phyloP scores from a whole-genome alignment of 805 yeast species.

The Saturnispora besseyi region DNA sequence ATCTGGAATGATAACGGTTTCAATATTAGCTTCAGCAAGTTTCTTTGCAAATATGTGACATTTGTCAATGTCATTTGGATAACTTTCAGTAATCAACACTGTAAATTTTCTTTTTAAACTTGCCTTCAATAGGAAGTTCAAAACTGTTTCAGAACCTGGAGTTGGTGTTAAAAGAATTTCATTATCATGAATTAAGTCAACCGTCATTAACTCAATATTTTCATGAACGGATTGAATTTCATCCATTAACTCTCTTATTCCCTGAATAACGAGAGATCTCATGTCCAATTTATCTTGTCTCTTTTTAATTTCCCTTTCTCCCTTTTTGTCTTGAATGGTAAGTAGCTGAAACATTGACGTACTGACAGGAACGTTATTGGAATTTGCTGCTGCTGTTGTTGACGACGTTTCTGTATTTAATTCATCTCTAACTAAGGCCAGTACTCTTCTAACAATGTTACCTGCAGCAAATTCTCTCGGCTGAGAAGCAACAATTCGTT shows the following conservation, averaged over 20 bases:
- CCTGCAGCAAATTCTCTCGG: conserved; percentile 88
- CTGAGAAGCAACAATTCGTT: conserved; percentile 62
- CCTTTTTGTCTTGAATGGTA: conserved; percentile 32
- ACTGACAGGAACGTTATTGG: conserved; percentile 43
- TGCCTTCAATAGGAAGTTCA: conserved; percentile 79
- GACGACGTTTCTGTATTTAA: conserved; percentile 37
- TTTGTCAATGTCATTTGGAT: conserved; percentile 73
- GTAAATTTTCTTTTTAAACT: conserved; percentile 85
- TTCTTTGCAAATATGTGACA: conserved; percentile 76
- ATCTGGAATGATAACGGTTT: conserved; percentile 87
- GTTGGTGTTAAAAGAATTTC: conserved; percentile 86
- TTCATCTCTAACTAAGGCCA: conserved; percentile 83
- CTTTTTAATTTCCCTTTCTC: conserved; percentile 13
- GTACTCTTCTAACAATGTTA: conserved; percentile 80
- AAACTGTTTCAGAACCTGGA: conserved; percentile 82
- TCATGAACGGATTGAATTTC: conserved; percentile 86
- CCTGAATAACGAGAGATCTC: conserved; percentile 81
- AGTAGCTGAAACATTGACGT: conserved; percentile 82
- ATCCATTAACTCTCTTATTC: conserved; percentile 84
- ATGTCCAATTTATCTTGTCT: conserved; percentile 41
- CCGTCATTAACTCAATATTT: conserved; percentile 82
- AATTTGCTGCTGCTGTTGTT: background rate
- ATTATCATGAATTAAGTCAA: conserved; percentile 89
- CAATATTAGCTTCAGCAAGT: conserved; percentile 77
- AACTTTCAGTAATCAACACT: conserved; percentile 84